Conservation (phyloP, 2,329 filamentous ascomycete genomes). For the Sphaerulina vaccinii region DNA sequence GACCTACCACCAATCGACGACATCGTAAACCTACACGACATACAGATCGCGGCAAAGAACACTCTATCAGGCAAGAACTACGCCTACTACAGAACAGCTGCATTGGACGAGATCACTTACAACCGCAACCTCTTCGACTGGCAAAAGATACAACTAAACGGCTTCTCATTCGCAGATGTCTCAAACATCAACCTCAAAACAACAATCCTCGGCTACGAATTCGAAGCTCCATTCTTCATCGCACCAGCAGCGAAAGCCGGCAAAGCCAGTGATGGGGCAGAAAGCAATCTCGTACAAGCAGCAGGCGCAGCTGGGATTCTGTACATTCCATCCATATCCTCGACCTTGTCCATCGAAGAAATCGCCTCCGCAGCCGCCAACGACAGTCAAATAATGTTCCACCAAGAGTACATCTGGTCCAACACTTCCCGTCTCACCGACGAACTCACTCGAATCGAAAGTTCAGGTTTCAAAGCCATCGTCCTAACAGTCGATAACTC, state of each 20-base stretch:
- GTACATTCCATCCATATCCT: conserved; percentile 48
- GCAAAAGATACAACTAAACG: conserved; percentile 31
- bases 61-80: conserved; percentile 47
- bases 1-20: conserved; percentile 28
- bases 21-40: conserved; percentile 31
- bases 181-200: conserved; percentile 48
- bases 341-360: conserved; percentile 36
- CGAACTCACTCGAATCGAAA: conserved; percentile 37
- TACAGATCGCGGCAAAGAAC: conserved; percentile 44
- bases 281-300: conserved; percentile 46
- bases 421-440: conserved; percentile 35
- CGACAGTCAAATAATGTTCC: conserved; percentile 40
- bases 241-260: conserved; percentile 92
- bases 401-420: conserved; percentile 43
- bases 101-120: conserved; percentile 34
- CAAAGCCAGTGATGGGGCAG: conserved; percentile 72
- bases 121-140: conserved; percentile 31
- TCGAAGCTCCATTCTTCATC: conserved; percentile 84
- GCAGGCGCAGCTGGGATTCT: conserved; percentile 51
- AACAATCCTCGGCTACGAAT: conserved; percentile 84
- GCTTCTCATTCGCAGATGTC: conserved; percentile 30
- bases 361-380: conserved; percentile 34
- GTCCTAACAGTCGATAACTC: conserved; percentile 44
- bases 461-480: conserved; percentile 42
- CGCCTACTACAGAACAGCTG: conserved; percentile 33